phyloP scores from a whole-genome alignment of 352 stramenopile genomes.

The Phytophthora nicotianae region DNA sequence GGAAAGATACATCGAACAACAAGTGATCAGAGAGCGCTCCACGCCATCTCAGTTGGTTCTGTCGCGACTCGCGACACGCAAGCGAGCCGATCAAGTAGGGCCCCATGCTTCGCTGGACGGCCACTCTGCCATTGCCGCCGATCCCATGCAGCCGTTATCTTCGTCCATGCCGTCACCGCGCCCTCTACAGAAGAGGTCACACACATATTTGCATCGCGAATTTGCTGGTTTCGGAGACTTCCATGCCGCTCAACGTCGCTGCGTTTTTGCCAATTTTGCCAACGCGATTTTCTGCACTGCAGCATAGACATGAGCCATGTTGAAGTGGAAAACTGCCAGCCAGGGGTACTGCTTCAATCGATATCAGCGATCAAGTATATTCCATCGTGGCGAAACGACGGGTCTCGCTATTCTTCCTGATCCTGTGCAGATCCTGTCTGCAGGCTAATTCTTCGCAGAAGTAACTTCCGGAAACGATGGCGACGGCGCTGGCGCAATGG shows the following conservation, averaged over 20 bases:
- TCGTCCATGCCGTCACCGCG: too few relatives aligned
- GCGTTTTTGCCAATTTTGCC: constrained; percentile 7
- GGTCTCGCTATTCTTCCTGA: constrained; percentile 28
- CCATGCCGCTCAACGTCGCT: constrained; percentile 1
- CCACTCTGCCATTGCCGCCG: too few relatives aligned
- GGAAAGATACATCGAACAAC: constrained; percentile 38
- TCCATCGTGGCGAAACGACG: constrained; percentile 19
- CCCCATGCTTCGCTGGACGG: too few relatives aligned
- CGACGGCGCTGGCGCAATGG: constrained; percentile 1
- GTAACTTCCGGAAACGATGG: constrained; percentile 29
- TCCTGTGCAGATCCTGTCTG: background rate
- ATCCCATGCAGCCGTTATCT: constrained; percentile 15
- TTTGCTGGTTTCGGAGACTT: constrained; percentile 1
- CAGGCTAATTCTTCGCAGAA: constrained; percentile 8
- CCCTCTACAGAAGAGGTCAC: too few relatives aligned
- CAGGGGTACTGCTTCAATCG: constrained; percentile 12
- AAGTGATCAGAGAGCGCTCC: constrained; percentile 15
- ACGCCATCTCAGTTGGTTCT: background rate
- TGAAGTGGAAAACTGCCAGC: constrained; percentile 18
- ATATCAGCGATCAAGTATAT: constrained; percentile 11
- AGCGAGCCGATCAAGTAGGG: background rate
- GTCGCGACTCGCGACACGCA: background rate
- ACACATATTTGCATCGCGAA: too few relatives aligned
- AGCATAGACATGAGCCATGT: constrained; percentile 15
- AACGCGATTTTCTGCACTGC: constrained; percentile 7